Conservation (phyloP, 2,329 filamentous ascomycete genomes). For the Trichoderma breve region DNA sequence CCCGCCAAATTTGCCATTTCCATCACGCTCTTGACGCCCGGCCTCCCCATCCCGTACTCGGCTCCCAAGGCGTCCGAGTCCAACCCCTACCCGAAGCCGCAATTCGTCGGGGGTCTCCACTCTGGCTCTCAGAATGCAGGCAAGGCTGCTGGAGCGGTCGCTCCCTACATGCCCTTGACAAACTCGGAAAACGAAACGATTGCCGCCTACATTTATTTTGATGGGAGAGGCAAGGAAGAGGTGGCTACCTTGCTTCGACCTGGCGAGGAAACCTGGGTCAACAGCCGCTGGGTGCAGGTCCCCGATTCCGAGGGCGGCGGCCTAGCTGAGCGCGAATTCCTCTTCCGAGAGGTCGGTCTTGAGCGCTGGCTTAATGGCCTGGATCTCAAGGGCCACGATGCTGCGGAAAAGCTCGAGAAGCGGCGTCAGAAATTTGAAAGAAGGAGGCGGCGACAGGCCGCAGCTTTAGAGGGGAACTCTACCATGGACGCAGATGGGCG, state of each 20-base stretch:
- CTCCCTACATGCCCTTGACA: slow-evolving; percentile 88
- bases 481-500: slow-evolving; percentile 38
- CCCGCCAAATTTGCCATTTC: slow-evolving; percentile 97
- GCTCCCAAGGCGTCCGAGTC: slow-evolving; percentile 74
- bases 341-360: slow-evolving; percentile 94
- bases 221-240: slow-evolving; percentile 91
- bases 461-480: slow-evolving; percentile 36
- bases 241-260: slow-evolving; percentile 89
- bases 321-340: slow-evolving; percentile 90
- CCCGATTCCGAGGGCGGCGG: slow-evolving; percentile 89
- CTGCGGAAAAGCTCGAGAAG: slow-evolving; percentile 84
- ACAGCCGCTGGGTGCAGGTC: slow-evolving; percentile 95
- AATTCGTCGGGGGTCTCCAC: slow-evolving; percentile 69
- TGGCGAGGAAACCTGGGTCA: slow-evolving; percentile 98
- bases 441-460: slow-evolving; percentile 63
- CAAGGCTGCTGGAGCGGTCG: slow-evolving; percentile 57
- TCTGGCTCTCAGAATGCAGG: slow-evolving; percentile 51
- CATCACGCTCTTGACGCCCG: slow-evolving; percentile 88
- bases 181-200: slow-evolving; percentile 94
- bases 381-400: slow-evolving; percentile 90
- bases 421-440: slow-evolving; percentile 76
- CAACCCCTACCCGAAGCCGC: slow-evolving; percentile 77
- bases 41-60: slow-evolving; percentile 87
- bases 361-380: slow-evolving; percentile 96
- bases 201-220: slow-evolving; percentile 98